Percentiles rank a stretch among this genome's conserved stretches.
Conservation (phyloP, 495 filamentous ascomycete genomes). For the Tuber calosporum region DNA sequence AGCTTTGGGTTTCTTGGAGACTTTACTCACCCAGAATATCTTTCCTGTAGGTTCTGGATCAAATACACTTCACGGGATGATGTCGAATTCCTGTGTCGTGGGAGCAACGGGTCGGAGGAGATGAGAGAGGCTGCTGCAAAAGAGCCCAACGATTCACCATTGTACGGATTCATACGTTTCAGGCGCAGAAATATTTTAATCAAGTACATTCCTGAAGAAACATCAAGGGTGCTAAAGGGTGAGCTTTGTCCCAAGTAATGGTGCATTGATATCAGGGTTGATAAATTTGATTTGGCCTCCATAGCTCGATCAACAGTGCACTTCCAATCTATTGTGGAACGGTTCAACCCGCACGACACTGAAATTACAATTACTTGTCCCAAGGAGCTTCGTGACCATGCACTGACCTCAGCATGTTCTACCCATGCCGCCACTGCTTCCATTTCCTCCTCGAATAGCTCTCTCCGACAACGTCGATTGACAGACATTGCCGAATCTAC, state of each 20-base stretch:
- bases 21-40: conserved; percentile 27
- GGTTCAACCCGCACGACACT: conserved; percentile 80
- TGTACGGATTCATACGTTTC: conserved; percentile 89
- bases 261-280: conserved; percentile 20
- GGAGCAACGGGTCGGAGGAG: conserved; percentile 77
- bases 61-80: conserved; percentile 87
- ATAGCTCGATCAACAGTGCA: conserved; percentile 89
- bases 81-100: conserved; percentile 67
- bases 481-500: conserved; percentile 84
- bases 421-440: conserved; percentile 84
- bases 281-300: conserved; percentile 13
- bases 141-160: conserved; percentile 74
- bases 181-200: conserved; percentile 82
- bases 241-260: conserved; percentile 34
- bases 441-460: conserved; percentile 77
- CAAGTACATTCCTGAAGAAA: conserved; percentile 83
- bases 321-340: conserved; percentile 76
- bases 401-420: conserved; percentile 79
- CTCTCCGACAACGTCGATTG: conserved; percentile 63
- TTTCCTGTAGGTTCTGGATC: conserved; percentile 70
- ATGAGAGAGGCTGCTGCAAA: conserved; percentile 66
- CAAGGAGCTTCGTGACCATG: conserved; percentile 76
- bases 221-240: conserved; percentile 89
- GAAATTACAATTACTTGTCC: conserved; percentile 63
- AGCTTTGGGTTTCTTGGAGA: conserved; percentile 1